Base-by-base conservation (phyloP, 2,329 filamentous ascomycete genomes). In the Tricladium varicosporioides region DNA sequence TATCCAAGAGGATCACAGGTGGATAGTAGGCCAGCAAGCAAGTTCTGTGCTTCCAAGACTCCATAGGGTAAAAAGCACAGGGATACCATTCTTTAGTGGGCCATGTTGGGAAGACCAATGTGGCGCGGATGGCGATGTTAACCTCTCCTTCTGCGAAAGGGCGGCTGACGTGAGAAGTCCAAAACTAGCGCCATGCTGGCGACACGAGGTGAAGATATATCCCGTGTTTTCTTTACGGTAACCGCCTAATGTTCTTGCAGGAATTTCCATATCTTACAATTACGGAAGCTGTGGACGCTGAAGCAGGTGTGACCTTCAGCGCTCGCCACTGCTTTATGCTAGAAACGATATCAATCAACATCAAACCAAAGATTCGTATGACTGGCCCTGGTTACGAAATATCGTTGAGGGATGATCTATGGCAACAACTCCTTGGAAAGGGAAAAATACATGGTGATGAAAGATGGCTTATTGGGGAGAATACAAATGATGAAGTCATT, bases 391-490 rank as follows among this genome's bases (percentile, higher is more conserved):
- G 61, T 14, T 64, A 68, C 16, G 76, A 80, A 64, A 69, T 73
- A 2, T 71, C 74, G 50, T 76, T 82, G 48, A 62, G 65, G 3
- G 72, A 77, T 33, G 70, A 72, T 5, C 69, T 81, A 51, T 80
- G 79, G 73, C 65, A 67, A 16, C 73, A 80, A 65, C 66, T 87
- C 33, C 70, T 81, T 48, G 75, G 68, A 1, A 80, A 76, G 63
- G 83, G 81, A 1, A 75, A 75, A 58, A 80, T 87, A 14, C 77
- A 71, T 36, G 85, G 83, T 1, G 81, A 84, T 59, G 84, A 87
- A 68, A 71, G 81, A 54, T 86, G 83, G 77, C 53, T 87, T n/a
- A 69, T 87, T 10, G 84, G 84, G 0, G 80, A 86, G 70, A 83
- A 83, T 65, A 60, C 62, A 1, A 66, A 73, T 8, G 75, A 79